These are phyloP conservation scores for Lignosus rhinocerotis DNA, from an alignment of 1,284 basidiomycete species.

Conservation along the genomic window DNA sequence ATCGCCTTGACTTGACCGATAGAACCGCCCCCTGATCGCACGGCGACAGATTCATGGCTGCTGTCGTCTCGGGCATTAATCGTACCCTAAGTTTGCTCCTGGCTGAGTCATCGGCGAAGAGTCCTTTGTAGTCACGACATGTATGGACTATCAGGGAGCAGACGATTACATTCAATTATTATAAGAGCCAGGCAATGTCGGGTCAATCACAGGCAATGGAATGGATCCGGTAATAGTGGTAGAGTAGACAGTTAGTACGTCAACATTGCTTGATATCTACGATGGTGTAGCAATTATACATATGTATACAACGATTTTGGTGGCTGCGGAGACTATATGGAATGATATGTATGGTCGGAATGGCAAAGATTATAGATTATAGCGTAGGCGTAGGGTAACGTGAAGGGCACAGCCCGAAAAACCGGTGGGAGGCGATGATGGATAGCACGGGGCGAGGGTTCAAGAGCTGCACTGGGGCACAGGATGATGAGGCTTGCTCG, in stretches of 20 bases:
- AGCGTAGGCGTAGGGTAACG: conserved; percentile 2
- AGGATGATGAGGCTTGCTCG: neutral
- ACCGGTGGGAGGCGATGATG: neutral
- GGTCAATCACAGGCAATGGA: no score
- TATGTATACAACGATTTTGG: conserved; percentile 16
- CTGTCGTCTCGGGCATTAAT: no score
- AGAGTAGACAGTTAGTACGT: conserved; percentile 3
- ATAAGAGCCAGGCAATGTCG: no score
- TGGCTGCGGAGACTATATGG: neutral
- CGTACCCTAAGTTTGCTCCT: no score
- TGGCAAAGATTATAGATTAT: conserved; percentile 14
- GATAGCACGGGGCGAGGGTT: neutral
- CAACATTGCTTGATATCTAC: conserved; percentile 14
- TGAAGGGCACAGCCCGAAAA: neutral
- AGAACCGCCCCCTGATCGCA: no score
- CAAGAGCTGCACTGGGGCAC: neutral
- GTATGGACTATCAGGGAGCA: no score
- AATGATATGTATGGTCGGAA: conserved; percentile 6
- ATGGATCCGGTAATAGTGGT: conserved; percentile 1
- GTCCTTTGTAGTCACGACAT: no score
- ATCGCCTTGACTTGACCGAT: conserved; percentile 22
- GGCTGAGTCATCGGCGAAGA: no score
- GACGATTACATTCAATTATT: no score
- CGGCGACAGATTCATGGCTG: no score
- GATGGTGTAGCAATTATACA: conserved; percentile 18